Base-by-base conservation (phyloP, 495 filamentous ascomycete species). In the Chaetomium fimeti region DNA sequence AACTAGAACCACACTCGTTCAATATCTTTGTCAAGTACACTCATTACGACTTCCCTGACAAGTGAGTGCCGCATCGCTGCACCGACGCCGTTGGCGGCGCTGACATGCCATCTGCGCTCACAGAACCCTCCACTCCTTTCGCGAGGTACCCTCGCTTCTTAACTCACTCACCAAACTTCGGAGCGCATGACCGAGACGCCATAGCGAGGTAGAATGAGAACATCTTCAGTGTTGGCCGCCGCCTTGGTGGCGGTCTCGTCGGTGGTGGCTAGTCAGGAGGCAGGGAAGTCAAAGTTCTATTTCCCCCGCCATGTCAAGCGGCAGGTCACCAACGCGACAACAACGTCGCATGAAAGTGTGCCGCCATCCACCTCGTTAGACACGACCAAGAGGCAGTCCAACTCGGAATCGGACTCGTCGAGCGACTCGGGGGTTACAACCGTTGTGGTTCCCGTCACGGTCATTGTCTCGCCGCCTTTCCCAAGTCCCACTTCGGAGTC, bases 21-120 rank as follows among this genome's bases (percentile, higher is more conserved):
- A 81, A 78, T 80, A 68, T 73, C 56, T 69, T 76, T 81, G 83
- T 86, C 84, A 86, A 87, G 81, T 87, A 82, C 84, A 83, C 80
- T 86, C 84, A 80, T 87, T 87, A 77, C 71, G 71, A 68, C 72
- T 65, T 67, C 74, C 79, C 83, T 81, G 81, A 82, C 83, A 82
- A 75, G 81, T 79, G 62, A 68, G 69, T 74, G n/a, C 62, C 27
- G 18, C 42, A 51, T 54, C 59, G 25, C 16, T 47, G 47, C 61
- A 38, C 45, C 66, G 69, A 69, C 66, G 69, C 71, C 75, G 64
- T 18, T 22, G n/a, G 28, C 48, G 66, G 54, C 68, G 69, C 68
- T 71, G 69, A 73, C 70, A 51, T 48, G 28, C 15, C 52, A 22
- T 36, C 38, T 58, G 20, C 43, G 12, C 45, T 28, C 42, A 57